These are phyloP conservation scores for Alternaria triticimaculans DNA, from an alignment of 2,329 filamentous ascomycete species.

Conservation along the genomic window DNA sequence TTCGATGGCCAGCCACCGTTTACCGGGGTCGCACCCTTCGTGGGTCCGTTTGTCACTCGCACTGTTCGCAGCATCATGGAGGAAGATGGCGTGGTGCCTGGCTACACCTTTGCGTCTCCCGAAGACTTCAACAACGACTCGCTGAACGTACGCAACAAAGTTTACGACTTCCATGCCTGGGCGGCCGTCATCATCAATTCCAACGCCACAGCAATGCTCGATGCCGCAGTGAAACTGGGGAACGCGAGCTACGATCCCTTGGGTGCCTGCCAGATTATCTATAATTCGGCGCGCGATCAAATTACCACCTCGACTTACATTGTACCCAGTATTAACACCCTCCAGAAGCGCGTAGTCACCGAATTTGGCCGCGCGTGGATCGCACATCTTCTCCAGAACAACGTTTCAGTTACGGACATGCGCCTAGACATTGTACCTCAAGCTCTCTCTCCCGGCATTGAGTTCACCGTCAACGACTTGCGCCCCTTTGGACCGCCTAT, in stretches of 20 bases:
- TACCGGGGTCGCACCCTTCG: constrained; percentile 52
- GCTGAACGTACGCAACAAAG: constrained; percentile 61
- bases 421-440: constrained; percentile 58
- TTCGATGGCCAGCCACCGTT: constrained; percentile 66
- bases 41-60: constrained; percentile 62
- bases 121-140: constrained; percentile 63
- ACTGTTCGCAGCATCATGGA: constrained; percentile 51
- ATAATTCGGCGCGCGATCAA: constrained; percentile 65
- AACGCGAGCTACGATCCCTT: constrained; percentile 67
- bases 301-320: constrained; percentile 61
- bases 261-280: constrained; percentile 64
- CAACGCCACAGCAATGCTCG: constrained; percentile 66
- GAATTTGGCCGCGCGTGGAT: constrained; percentile 59
- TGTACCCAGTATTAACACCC: constrained; percentile 55
- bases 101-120: constrained; percentile 57
- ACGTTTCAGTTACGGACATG: constrained; percentile 32
- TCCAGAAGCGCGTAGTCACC: constrained; percentile 54
- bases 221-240: constrained; percentile 58
- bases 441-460: constrained; percentile 62
- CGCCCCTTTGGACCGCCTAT: constrained; percentile 64
- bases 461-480: constrained; percentile 63
- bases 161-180: constrained; percentile 66
- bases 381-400: constrained; percentile 23
- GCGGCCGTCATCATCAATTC: constrained; percentile 67
- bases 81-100: constrained; percentile 50